Evolutionary conservation across 495 filamentous ascomycete species (phyloP).

Genomic region (Mytilinidion resinicola): DNA sequence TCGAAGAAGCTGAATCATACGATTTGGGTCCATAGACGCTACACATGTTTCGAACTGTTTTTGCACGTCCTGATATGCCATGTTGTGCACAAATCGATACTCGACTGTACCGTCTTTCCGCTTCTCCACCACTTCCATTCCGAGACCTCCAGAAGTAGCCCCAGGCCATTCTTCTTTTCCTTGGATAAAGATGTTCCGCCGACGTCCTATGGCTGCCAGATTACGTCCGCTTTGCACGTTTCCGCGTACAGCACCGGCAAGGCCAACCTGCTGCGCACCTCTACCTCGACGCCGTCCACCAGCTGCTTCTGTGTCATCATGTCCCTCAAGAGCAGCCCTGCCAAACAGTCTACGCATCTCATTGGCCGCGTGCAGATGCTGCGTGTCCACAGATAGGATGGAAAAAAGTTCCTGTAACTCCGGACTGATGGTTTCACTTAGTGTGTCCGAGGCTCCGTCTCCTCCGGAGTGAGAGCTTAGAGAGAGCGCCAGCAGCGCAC

Average conservation of each 20-base stretch:
- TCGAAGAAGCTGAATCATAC: conserved; percentile 57
- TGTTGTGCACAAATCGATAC: conserved; percentile 71
- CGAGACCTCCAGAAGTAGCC: conserved; percentile 70
- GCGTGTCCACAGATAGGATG: conserved; percentile 69
- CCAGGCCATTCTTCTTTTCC: conserved; percentile 90
- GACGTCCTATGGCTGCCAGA: conserved; percentile 61
- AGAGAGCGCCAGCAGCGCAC: conserved; percentile 60
- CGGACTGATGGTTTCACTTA: conserved; percentile 23
- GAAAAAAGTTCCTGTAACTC: conserved; percentile 42
- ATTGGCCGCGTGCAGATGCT: conserved; percentile 76
- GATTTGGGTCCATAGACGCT: conserved; percentile 72
- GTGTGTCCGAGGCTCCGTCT: conserved; percentile 27
- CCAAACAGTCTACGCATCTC: conserved; percentile 96
- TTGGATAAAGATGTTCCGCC: conserved; percentile 77
- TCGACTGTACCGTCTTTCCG: conserved; percentile 45
- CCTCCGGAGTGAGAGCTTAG: conserved; percentile 22
- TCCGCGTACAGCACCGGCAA: conserved; percentile 65
- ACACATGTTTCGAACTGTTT: conserved; percentile 70
- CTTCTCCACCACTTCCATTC: conserved; percentile 68
- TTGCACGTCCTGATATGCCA: conserved; percentile 71
- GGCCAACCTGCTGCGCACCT: conserved; percentile 50
- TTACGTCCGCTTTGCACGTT: conserved; percentile 52
- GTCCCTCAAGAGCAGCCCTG: conserved; percentile 61
- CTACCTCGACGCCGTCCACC: conserved; percentile 44
- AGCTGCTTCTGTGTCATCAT: conserved; percentile 42